Conservation (phyloP, 257 asterid species). For the Linaria vulgaris region DNA sequence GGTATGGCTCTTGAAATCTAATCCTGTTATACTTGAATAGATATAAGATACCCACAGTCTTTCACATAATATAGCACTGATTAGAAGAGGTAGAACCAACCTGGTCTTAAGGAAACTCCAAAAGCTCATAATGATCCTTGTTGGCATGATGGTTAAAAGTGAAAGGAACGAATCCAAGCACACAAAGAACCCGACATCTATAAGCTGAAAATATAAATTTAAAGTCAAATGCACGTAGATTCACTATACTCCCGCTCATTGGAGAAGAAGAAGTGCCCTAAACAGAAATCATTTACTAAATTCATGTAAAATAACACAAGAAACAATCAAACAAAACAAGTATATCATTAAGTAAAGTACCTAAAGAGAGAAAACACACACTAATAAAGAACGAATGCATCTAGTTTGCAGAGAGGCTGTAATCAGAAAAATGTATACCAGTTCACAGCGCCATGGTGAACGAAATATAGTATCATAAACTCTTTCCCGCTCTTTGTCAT, state of each 20-base stretch:
- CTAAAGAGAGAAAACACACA: conserved; percentile 15
- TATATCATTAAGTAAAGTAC: background rate
- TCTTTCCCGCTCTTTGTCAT: conserved; percentile 88
- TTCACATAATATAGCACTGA: conserved; percentile 22
- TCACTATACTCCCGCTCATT: background rate
- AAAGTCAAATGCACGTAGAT: conserved; percentile 5
- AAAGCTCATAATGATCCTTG: conserved; percentile 55
- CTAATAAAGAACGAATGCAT: conserved; percentile 12
- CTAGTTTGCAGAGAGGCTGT: conserved; percentile 15
- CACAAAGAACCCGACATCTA: conserved; percentile 80
- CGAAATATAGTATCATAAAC: conserved; percentile 94
- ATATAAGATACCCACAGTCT: background rate
- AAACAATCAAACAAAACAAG: background rate
- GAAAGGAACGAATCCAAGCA: conserved; percentile 95
- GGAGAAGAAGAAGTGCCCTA: conserved; percentile 14
- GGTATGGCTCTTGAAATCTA: background rate
- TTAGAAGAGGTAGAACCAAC: conserved; percentile 45
- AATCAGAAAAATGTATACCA: conserved; percentile 51
- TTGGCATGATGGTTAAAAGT: conserved; percentile 92
- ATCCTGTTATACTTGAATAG: background rate
- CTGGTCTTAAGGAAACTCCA: conserved; percentile 78
- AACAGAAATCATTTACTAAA: conserved; percentile 11
- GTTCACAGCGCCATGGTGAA: conserved; percentile 98
- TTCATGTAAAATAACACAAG: conserved; percentile 2
- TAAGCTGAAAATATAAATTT: conserved; percentile 59